These are phyloP conservation scores for Albatrellus sp. DNA, from an alignment of 1,284 basidiomycete genomes.

Conservation along the genomic window DNA sequence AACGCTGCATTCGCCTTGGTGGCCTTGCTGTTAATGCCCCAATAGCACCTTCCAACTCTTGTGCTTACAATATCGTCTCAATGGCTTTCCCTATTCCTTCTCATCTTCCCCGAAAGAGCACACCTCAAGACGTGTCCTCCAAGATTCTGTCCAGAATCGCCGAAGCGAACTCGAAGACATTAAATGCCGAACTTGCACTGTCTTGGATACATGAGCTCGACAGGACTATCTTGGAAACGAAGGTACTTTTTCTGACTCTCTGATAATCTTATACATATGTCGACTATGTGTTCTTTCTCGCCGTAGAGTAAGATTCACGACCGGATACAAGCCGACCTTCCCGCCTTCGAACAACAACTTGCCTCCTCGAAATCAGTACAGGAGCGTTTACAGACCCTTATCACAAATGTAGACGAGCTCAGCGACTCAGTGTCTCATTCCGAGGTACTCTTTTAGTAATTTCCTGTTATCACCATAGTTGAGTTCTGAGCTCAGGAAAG, in stretches of 20 bases:
- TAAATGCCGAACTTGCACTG: slow-evolving; percentile 45
- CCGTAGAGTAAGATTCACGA: slow-evolving; percentile 51
- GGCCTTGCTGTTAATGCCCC: neutral
- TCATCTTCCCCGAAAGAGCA: slow-evolving; percentile 47
- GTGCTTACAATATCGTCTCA: neutral
- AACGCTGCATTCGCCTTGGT: too few relatives aligned
- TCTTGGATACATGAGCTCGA: slow-evolving; percentile 65
- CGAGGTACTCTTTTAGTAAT: slow-evolving; percentile 29
- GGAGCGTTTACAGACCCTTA: slow-evolving; percentile 39
- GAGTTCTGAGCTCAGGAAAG: slow-evolving; percentile 23
- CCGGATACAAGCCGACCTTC: slow-evolving; percentile 50
- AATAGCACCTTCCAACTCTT: neutral
- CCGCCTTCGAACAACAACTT: slow-evolving; percentile 52
- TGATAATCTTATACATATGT: slow-evolving; percentile 2
- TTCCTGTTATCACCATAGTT: slow-evolving; percentile 7
- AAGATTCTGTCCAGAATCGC: slow-evolving; percentile 58
- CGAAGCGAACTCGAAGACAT: slow-evolving; percentile 37
- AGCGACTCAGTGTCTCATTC: slow-evolving; percentile 36
- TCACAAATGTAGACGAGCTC: slow-evolving; percentile 39
- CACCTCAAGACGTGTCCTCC: slow-evolving; percentile 51
- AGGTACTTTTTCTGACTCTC: slow-evolving; percentile 29
- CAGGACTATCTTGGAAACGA: slow-evolving; percentile 49
- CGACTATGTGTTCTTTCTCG: neutral
- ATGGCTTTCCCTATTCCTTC: slow-evolving; percentile 66
- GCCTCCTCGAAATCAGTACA: slow-evolving; percentile 50